Conservation (phyloP, 805 yeast genomes). For the Isabelozyma pseudorhagii region DNA sequence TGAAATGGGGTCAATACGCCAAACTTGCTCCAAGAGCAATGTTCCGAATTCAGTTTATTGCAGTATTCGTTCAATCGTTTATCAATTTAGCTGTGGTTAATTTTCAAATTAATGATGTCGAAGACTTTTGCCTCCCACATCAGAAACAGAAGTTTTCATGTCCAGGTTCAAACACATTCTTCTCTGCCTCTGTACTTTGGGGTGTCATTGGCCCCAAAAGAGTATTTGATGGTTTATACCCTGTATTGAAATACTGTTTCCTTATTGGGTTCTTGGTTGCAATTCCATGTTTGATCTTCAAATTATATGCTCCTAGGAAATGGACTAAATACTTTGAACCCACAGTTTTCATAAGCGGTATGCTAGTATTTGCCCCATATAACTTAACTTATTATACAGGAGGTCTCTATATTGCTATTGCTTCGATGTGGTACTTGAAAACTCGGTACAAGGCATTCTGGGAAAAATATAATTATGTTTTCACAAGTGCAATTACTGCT, state of each 20-base stretch:
- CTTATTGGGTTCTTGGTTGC: conserved; percentile 29
- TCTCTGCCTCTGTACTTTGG: conserved; percentile 60
- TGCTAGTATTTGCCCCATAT: conserved; percentile 29
- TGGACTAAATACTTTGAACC: conserved; percentile 29
- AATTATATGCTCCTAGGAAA: conserved; percentile 12
- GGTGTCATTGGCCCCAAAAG: conserved; percentile 55
- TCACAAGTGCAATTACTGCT: conserved; percentile 27
- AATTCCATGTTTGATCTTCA: conserved; percentile 13
- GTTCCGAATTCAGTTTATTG: conserved; percentile 38
- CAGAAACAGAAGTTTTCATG: conserved; percentile 46
- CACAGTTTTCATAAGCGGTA: conserved; percentile 27
- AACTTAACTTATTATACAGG: conserved; percentile 28
- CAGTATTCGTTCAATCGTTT: conserved; percentile 20
- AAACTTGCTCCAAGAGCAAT: conserved; percentile 58
- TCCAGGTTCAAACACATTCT: conserved; percentile 34
- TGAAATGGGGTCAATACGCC: conserved; percentile 62
- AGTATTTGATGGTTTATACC: conserved; percentile 29
- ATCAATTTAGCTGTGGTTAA: conserved; percentile 25
- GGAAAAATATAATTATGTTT: conserved; percentile 33
- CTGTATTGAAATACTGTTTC: conserved; percentile 30
- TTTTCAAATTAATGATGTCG: conserved; percentile 27
- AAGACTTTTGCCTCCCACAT: conserved; percentile 34
- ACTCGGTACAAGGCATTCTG: conserved; percentile 27
- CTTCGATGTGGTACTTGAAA: conserved; percentile 27
- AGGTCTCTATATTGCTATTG: conserved; percentile 21